Percentiles rank a stretch among this genome's conserved stretches.
Evolutionary conservation across 2,329 filamentous ascomycete species (phyloP).

Genomic region (Raffaelea arxii): DNA sequence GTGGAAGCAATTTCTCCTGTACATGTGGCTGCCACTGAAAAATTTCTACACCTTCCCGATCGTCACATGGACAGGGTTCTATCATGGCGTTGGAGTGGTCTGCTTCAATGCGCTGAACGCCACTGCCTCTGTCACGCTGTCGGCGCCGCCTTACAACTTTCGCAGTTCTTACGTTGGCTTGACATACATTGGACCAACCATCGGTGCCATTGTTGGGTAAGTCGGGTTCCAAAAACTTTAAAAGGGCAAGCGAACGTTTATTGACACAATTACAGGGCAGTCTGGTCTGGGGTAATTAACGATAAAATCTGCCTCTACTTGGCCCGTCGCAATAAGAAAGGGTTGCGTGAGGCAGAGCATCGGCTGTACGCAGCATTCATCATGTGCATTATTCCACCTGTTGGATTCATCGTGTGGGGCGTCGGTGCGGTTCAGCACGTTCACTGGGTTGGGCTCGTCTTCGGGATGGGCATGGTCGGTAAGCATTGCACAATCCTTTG

Average conservation of each 20-base stretch:
- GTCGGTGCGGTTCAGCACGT: not conserved
- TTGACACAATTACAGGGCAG: slow-evolving; percentile 8
- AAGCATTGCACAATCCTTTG: too few relatives aligned
- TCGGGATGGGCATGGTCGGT: slow-evolving; percentile 31
- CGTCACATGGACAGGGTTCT: slow-evolving; percentile 12
- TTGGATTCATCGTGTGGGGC: slow-evolving; percentile 14
- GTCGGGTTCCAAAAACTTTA: too few relatives aligned
- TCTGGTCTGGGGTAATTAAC: slow-evolving; percentile 14
- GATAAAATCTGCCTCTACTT: slow-evolving; percentile 19
- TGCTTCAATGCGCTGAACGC: slow-evolving; percentile 17
- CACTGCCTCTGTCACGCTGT: slow-evolving; percentile 12
- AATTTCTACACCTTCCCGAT: not conserved
- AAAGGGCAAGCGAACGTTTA: too few relatives aligned
- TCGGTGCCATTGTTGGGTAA: slow-evolving; percentile 8
- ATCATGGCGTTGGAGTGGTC: slow-evolving; percentile 15
- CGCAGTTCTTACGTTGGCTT: slow-evolving; percentile 6
- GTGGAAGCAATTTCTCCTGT: too few relatives aligned
- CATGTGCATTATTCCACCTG: slow-evolving; percentile 9
- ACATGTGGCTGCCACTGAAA: too few relatives aligned
- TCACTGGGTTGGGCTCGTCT: slow-evolving; percentile 22
- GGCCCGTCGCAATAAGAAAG: slow-evolving; percentile 29
- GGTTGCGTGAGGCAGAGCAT: slow-evolving; percentile 23
- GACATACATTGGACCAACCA: slow-evolving; percentile 1
- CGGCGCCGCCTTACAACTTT: slow-evolving; percentile 13
- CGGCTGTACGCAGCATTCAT: slow-evolving; percentile 19